Conservation (phyloP, 1,284 basidiomycete species). For the Mycosarcoma mackinlayi region DNA sequence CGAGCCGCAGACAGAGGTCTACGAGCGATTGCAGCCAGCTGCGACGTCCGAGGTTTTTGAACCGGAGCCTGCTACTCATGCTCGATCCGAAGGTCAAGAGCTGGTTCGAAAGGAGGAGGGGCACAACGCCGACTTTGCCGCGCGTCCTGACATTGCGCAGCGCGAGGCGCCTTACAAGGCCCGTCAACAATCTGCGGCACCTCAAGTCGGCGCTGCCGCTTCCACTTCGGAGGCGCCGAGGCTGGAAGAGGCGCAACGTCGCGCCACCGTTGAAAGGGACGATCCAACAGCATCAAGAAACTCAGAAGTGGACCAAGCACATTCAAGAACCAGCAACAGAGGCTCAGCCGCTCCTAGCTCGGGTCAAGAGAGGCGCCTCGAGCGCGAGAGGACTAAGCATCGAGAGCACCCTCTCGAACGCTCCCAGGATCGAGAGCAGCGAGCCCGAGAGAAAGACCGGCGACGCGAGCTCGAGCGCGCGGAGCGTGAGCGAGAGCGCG, state of each 20-base stretch:
- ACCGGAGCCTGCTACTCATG: background rate
- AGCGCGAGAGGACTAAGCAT: conserved; percentile 31
- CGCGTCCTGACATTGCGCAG: background rate
- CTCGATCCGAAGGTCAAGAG: background rate
- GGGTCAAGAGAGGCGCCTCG: conserved; percentile 23
- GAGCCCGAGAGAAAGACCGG: conserved; percentile 43
- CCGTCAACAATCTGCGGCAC: conserved; percentile 9
- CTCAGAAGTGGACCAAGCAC: conserved; percentile 12
- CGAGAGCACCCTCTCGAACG: conserved; percentile 32
- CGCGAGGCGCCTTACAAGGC: background rate
- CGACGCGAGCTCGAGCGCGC: conserved; percentile 41
- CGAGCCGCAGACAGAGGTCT: conserved; percentile 11
- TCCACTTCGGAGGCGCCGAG: background rate
- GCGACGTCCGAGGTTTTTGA: background rate
- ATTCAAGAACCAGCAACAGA: conserved; percentile 11
- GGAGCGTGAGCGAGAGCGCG: conserved; percentile 44
- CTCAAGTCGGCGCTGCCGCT: background rate
- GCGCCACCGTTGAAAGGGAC: conserved; percentile 6
- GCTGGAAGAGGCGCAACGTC: conserved; percentile 9
- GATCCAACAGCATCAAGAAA: conserved; percentile 5
- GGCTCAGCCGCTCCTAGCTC: conserved; percentile 21
- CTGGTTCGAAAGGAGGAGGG: background rate
- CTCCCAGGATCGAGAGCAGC: conserved; percentile 46
- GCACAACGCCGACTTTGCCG: background rate
- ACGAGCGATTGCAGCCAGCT: conserved; percentile 3